Percentiles rank a stretch among this genome's conserved stretches.
Evolutionary conservation across 169 alveolate genomes (phyloP).

Genomic region (Besnoitia besnoiti): DNA sequence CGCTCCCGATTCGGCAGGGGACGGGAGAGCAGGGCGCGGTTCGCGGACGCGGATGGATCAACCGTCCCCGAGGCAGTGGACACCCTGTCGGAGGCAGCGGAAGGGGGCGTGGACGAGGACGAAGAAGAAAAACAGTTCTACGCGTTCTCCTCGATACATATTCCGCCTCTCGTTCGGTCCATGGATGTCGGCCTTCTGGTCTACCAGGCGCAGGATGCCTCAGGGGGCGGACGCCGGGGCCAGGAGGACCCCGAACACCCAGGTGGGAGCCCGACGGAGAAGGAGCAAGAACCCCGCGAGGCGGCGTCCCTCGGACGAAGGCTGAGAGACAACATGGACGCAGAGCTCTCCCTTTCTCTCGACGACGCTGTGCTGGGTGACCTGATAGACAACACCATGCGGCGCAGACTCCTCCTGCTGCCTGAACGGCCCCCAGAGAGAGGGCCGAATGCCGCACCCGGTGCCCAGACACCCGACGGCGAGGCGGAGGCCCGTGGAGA

Average conservation of each 20-base stretch:
- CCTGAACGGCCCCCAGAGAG: background rate
- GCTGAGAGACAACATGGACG: background rate
- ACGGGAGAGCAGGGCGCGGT: too few species aligned
- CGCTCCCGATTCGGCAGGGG: too few species aligned
- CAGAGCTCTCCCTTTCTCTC: background rate
- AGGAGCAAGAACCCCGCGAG: background rate
- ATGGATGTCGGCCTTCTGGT: background rate
- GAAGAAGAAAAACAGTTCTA: too few species aligned
- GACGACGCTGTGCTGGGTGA: background rate
- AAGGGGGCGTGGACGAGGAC: too few species aligned
- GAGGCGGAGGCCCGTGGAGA: background rate
- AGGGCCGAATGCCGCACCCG: background rate
- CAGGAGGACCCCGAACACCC: background rate
- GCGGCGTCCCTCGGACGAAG: background rate
- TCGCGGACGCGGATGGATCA: too few species aligned
- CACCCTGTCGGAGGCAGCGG: too few species aligned
- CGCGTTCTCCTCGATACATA: background rate
- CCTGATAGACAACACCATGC: constrained; percentile 3
- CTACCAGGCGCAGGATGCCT: background rate
- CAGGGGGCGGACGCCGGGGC: background rate
- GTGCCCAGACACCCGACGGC: background rate
- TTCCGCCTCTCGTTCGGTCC: background rate
- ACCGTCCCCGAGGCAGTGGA: too few species aligned
- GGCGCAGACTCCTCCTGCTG: background rate
- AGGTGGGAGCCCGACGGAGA: background rate